phyloP scores from a whole-genome alignment of 2,329 filamentous ascomycete species.

The Domatiomyces globalis region DNA sequence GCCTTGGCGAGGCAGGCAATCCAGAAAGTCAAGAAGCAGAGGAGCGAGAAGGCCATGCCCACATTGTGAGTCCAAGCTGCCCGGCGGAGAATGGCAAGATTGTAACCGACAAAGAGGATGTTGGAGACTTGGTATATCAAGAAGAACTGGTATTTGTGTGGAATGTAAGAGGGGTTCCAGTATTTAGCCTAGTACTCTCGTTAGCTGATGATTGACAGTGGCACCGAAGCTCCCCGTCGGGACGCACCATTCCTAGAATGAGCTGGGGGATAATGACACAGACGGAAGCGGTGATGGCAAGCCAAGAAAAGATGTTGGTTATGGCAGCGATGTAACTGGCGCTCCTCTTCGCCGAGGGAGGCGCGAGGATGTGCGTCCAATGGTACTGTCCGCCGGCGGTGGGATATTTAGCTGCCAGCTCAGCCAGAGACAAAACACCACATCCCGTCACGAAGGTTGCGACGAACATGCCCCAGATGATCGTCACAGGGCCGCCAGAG shows the following conservation, averaged over 20 bases:
- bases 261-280: conserved; percentile 46
- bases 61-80: conserved; percentile 44
- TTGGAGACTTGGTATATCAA: conserved; percentile 42
- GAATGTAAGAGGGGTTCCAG: neutral
- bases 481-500: conserved; percentile 41
- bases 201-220: too few species aligned
- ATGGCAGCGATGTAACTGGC: conserved; percentile 44
- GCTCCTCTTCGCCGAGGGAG: conserved; percentile 32
- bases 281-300: conserved; percentile 41
- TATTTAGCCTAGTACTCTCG: neutral
- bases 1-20: conserved; percentile 37
- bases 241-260: conserved; percentile 34
- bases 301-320: conserved; percentile 49
- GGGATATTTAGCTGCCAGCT: conserved; percentile 45
- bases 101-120: conserved; percentile 35
- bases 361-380: conserved; percentile 38
- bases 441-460: conserved; percentile 40
- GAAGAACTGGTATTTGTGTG: conserved; percentile 22
- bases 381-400: conserved; percentile 47
- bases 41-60: conserved; percentile 38
- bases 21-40: conserved; percentile 38
- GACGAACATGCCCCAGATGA: conserved; percentile 43
- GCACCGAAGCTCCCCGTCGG: conserved; percentile 29
- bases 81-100: conserved; percentile 38
- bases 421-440: conserved; percentile 42